Conservation (phyloP, 805 yeast species). For the Candida caryicola region DNA sequence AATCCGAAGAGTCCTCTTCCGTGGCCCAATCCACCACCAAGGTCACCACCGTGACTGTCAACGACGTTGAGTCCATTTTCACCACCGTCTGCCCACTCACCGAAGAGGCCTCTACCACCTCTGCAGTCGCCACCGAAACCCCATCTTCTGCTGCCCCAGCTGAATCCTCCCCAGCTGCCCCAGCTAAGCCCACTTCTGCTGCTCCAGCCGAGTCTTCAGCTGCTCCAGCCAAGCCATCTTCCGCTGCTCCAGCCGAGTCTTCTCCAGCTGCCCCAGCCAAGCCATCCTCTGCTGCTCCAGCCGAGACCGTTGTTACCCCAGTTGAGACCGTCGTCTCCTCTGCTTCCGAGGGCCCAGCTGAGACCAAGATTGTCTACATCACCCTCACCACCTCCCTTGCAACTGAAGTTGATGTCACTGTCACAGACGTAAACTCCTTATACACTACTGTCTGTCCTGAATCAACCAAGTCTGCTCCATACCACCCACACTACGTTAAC, state of each 20-base stretch:
- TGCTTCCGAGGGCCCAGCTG: background rate
- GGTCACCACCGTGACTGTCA: conserved; percentile 16
- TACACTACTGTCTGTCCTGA: conserved; percentile 13
- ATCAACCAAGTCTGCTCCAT: background rate
- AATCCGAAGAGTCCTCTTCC: conserved; percentile 1
- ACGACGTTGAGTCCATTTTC: conserved; percentile 13
- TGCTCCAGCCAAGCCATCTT: conserved; percentile 3
- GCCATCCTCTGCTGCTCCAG: conserved; percentile 10
- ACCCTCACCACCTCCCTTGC: background rate
- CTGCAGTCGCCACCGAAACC: conserved; percentile 3
- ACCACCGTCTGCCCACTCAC: conserved; percentile 14
- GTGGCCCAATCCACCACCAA: conserved; percentile 10
- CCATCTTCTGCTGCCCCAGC: conserved; percentile 4
- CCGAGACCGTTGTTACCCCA: conserved; percentile 2
- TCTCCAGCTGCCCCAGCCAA: conserved; percentile 5
- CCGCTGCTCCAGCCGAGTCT: conserved; percentile 5
- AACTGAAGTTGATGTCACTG: conserved; percentile 7
- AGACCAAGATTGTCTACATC: conserved; percentile 1
- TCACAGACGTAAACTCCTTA: conserved; percentile 11
- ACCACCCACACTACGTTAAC: background rate
- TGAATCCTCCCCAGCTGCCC: conserved; percentile 4
- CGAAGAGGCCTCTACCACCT: conserved; percentile 7
- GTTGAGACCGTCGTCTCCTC: conserved; percentile 2
- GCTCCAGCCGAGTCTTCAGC: conserved; percentile 9
- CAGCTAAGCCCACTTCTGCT: conserved; percentile 7